These are phyloP conservation scores for Pythium chondricola DNA, from an alignment of 352 stramenopile genomes.

Conservation along the genomic window DNA sequence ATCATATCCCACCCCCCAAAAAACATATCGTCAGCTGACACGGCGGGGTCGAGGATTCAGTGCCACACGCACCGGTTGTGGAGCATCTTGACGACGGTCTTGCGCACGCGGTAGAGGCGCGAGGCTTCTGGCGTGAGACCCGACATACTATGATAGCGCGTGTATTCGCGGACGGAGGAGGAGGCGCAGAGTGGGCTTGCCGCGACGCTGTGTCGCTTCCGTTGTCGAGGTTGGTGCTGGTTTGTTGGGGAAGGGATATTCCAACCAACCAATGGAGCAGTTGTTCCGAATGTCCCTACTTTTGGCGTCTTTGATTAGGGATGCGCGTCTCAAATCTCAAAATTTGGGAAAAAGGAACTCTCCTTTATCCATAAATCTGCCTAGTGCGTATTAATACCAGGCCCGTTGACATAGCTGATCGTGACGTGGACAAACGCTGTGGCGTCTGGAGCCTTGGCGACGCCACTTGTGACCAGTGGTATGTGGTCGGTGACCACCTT, in stretches of 20 bases:
- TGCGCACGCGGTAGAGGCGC: conserved; percentile 91
- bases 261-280: conserved; percentile 15
- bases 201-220: neutral
- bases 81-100: conserved; percentile 95
- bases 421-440: conserved; percentile 12
- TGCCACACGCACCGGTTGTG: conserved; percentile 68
- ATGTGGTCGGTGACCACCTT: conserved; percentile 73
- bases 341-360: too few relatives aligned
- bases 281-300: conserved; percentile 10
- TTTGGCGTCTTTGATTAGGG: neutral
- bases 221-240: neutral
- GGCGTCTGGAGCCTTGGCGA: neutral
- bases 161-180: neutral
- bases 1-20: conserved; percentile 12
- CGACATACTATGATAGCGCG: conserved; percentile 38
- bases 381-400: conserved; percentile 7
- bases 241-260: neutral
- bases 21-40: neutral
- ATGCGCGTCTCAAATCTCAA: neutral
- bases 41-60: neutral
- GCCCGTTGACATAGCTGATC: conserved; percentile 11
- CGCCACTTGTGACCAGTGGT: conserved; percentile 46
- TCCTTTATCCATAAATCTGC: too few relatives aligned
- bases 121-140: conserved; percentile 78
- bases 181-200: neutral